Evolutionary conservation across 2,329 filamentous ascomycete genomes (phyloP).

Genomic region (Didymosphaeria variabile): DNA sequence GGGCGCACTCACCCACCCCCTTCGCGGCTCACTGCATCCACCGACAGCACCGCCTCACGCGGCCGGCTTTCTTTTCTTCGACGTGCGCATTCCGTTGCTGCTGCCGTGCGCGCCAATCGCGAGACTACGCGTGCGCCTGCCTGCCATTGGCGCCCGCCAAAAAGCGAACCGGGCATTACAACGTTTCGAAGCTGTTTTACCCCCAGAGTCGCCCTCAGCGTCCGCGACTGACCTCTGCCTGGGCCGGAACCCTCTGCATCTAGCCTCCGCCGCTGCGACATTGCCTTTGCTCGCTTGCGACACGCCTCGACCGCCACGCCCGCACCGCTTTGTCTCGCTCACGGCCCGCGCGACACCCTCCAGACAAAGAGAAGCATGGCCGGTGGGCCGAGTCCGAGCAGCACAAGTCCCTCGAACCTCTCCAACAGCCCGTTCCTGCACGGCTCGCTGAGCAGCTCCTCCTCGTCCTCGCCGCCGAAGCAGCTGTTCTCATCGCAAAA

Average conservation of each 20-base stretch:
- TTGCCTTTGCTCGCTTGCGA: constrained; percentile 31
- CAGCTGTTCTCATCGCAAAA: constrained; percentile 45
- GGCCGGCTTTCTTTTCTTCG: constrained; percentile 19
- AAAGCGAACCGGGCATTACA: constrained; percentile 34
- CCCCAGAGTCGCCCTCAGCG: constrained; percentile 26
- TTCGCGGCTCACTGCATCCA: background rate
- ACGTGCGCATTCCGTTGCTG: constrained; percentile 24
- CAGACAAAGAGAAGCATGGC: constrained; percentile 51
- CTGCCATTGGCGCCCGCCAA: constrained; percentile 22
- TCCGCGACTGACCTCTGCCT: constrained; percentile 26
- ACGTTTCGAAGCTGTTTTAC: constrained; percentile 49
- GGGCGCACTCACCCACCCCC: constrained; percentile 2
- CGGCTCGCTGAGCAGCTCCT: constrained; percentile 51
- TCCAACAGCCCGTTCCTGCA: constrained; percentile 51
- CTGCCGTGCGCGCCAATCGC: constrained; percentile 35
- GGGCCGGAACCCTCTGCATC: constrained; percentile 31
- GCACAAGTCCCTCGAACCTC: constrained; percentile 52
- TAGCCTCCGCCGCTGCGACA: constrained; percentile 28
- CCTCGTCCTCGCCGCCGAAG: constrained; percentile 51
- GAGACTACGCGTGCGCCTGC: constrained; percentile 29
- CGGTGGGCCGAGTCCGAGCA: constrained; percentile 53
- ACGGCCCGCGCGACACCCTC: constrained; percentile 36
- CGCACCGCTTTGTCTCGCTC: constrained; percentile 43
- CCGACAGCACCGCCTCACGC: constrained; percentile 16
- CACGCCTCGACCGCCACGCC: constrained; percentile 25